Evolutionary conservation across 306 rosid species (phyloP), one percentile per base, ranked within the genome.

Genomic region (Alnus rubra): DNA sequence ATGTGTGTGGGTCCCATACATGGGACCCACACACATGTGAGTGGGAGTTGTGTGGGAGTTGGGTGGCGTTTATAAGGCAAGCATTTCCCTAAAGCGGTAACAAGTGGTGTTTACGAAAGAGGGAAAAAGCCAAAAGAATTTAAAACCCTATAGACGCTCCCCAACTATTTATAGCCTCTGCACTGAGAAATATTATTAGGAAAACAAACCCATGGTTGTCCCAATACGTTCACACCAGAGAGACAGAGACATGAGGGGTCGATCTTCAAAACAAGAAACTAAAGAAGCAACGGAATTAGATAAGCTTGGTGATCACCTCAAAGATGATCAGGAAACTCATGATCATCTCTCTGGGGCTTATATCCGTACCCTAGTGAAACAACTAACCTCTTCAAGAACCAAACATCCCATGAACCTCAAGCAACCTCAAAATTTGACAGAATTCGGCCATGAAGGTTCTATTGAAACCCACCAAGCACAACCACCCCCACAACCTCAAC

Each of bases 141-240:
- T 71, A 74, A 80, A 83, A 69, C 87, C 90, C 97, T 80, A 92
- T 87, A 92, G 88, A 84, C 89, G 84, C 89, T 84, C 88, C 93
- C 85, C 88, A 75, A 84, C 93, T 87, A 89, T 92, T 94, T 90
- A 89, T 89, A 84, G 87, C 87, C 84, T 76, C 90, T 80, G 87
- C 78, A 74, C 79, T 82, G 79, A 23, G 83, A 86, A 85, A 79
- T 79, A 74, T 60, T 80, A 80, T 23, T 23, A 23, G 28, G 84
- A 84, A 33, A 84, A 0, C 28, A 42, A 86, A 71, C 84, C 90
- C 89, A 82, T 85, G 89, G 75, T 76, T 82, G 88, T 79, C 74
- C 78, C 89, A 84, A 82, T 84, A 83, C 75, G 51, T 76, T 90
- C 9, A 62, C 74, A 80, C 76, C 83, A 47, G 50, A 7, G 50